Conservation (phyloP, 1,139 yeast species). For the Geotrichum restrictum region DNA sequence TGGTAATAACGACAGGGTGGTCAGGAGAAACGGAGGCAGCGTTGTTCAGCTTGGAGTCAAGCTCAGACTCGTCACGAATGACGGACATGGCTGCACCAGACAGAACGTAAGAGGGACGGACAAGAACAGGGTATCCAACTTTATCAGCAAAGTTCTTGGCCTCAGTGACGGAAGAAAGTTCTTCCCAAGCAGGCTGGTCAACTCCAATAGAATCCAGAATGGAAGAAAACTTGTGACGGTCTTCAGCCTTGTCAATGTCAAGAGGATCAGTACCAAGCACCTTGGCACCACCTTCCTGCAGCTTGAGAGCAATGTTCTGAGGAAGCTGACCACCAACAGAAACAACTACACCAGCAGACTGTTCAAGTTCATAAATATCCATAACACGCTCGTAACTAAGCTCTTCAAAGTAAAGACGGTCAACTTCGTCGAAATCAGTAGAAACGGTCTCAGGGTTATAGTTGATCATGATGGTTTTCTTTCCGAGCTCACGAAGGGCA, state of each 20-base stretch:
- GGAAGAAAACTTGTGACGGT: constrained; percentile 95
- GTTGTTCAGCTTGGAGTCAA: constrained; percentile 81
- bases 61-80: constrained; percentile 83
- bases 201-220: constrained; percentile 96
- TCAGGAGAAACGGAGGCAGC: constrained; percentile 98
- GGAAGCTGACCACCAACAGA: constrained; percentile 99
- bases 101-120: constrained; percentile 94
- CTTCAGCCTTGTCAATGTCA: constrained; percentile 97
- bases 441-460: constrained; percentile 98
- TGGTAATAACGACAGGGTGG: constrained; percentile 95
- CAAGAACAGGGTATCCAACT: constrained; percentile 92
- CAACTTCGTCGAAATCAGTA: constrained; percentile 98
- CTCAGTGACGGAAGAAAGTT: constrained; percentile 86
- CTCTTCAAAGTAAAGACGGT: constrained; percentile 92
- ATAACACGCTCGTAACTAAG: constrained; percentile 91
- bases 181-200: constrained; percentile 99
- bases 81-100: constrained; percentile 99
- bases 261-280: constrained; percentile 96
- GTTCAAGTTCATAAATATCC: constrained; percentile 92
- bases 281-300: constrained; percentile 92
- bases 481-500: constrained; percentile 81
- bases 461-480: constrained; percentile 94
- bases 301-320: constrained; percentile 88
- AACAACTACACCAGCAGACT: constrained; percentile 86
- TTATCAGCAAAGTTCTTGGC: constrained; percentile 89